These are phyloP conservation scores for Paramyrothecium sp. DNA, from an alignment of 2,329 filamentous ascomycete genomes.

Conservation along the genomic window DNA sequence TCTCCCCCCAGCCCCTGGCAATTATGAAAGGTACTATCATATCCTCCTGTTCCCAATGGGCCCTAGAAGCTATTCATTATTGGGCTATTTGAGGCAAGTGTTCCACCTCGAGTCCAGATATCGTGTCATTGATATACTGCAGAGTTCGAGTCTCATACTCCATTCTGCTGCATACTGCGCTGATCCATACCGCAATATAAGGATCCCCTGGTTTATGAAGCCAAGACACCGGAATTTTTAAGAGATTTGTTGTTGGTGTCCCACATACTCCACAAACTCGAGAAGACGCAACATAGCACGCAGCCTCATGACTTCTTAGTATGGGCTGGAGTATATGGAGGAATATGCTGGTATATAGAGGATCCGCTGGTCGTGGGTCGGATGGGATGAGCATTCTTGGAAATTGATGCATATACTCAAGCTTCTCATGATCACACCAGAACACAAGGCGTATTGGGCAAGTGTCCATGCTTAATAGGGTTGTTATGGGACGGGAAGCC, in stretches of 20 bases:
- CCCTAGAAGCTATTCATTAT: too few relatives aligned
- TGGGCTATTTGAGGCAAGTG: not conserved
- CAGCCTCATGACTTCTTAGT: not conserved
- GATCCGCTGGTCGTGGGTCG: not conserved
- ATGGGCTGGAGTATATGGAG: not conserved
- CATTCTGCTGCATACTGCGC: not conserved
- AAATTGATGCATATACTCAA: not conserved
- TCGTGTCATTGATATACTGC: not conserved
- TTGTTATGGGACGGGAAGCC: not conserved
- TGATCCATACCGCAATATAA: not conserved
- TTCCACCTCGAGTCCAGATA: not conserved
- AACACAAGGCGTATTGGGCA: not conserved
- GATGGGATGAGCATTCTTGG: not conserved
- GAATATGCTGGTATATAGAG: not conserved
- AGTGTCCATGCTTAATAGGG: not conserved
- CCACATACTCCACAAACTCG: not conserved
- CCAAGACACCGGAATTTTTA: not conserved
- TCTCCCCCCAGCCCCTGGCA: too few relatives aligned
- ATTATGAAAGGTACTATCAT: too few relatives aligned
- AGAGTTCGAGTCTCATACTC: not conserved
- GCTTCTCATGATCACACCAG: not conserved
- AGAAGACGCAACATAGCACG: not conserved
- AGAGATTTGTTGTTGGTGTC: not conserved
- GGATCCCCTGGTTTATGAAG: not conserved
- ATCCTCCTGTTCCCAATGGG: too few relatives aligned